These are phyloP conservation scores for Candida glucosophila DNA, from an alignment of 1,139 yeast genomes.

Conservation along the genomic window DNA sequence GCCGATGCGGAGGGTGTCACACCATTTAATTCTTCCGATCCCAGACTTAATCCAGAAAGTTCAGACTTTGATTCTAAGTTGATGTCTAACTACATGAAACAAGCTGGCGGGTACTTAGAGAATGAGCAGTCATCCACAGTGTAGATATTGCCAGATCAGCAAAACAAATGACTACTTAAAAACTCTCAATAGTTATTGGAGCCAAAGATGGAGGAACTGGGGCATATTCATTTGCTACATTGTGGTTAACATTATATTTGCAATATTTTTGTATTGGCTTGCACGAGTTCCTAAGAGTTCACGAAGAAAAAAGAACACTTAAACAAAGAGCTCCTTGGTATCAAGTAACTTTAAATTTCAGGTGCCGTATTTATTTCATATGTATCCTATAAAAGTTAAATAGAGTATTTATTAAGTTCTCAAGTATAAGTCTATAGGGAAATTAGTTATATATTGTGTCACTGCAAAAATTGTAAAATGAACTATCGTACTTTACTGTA, in stretches of 20 bases:
- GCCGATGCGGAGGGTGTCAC: slow-evolving; percentile 1
- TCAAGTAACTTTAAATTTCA: no score
- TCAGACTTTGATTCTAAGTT: slow-evolving; percentile 42
- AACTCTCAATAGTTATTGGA: slow-evolving; percentile 33
- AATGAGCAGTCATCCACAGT: slow-evolving; percentile 45
- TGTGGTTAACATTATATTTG: slow-evolving; percentile 35
- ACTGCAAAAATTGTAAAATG: no score
- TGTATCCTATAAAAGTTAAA: no score
- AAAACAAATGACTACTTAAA: slow-evolving; percentile 47
- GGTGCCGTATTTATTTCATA: no score
- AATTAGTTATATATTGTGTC: no score
- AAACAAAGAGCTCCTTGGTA: no score
- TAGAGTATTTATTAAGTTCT: no score
- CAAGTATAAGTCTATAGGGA: no score
- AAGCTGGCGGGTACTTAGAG: slow-evolving; percentile 41
- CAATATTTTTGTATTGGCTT: slow-evolving; percentile 14
- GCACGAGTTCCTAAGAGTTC: slow-evolving; percentile 7
- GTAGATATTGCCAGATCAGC: slow-evolving; percentile 50
- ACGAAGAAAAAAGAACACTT: slow-evolving; percentile 17
- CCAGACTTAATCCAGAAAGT: slow-evolving; percentile 24
- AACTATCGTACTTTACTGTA: no score
- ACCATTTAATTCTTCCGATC: slow-evolving; percentile 4
- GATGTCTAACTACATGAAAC: slow-evolving; percentile 7
- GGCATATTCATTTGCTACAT: slow-evolving; percentile 54
- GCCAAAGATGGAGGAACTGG: slow-evolving; percentile 55